Evolutionary conservation across 2,329 filamentous ascomycete genomes (phyloP).

Genomic region (Alternaria consortialis): DNA sequence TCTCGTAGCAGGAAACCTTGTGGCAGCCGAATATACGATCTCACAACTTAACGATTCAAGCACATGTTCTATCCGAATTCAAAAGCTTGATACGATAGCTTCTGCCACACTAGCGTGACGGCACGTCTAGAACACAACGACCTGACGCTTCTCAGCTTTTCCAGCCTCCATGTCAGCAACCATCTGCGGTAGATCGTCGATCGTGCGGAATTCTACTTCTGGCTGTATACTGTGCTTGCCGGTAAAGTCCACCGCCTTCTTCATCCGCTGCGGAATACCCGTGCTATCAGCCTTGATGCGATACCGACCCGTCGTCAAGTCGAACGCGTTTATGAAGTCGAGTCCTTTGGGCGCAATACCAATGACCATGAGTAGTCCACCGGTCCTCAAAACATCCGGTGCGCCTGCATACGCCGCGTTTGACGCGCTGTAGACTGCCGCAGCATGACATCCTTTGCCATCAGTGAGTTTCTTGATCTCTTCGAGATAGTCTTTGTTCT

Average conservation of each 20-base stretch:
- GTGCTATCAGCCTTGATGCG: constrained; percentile 56
- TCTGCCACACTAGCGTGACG: background rate
- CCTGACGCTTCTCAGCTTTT: constrained; percentile 49
- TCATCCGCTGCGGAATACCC: constrained; percentile 55
- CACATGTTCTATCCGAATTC: background rate
- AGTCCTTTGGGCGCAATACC: constrained; percentile 53
- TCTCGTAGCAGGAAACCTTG: background rate
- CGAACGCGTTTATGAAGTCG: constrained; percentile 50
- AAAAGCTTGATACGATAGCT: accelerated
- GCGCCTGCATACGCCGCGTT: constrained; percentile 52
- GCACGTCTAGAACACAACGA: constrained; percentile 44
- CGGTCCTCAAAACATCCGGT: constrained; percentile 48
- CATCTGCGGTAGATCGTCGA: constrained; percentile 54
- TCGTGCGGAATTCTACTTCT: constrained; percentile 50
- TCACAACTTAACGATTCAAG: too few species aligned
- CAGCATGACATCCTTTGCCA: constrained; percentile 54
- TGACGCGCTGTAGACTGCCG: constrained; percentile 54
- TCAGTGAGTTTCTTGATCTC: constrained; percentile 54
- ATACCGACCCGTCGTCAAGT: constrained; percentile 53
- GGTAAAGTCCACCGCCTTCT: constrained; percentile 56
- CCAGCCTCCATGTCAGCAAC: constrained; percentile 52
- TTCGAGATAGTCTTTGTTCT: constrained; percentile 49
- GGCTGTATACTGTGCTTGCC: constrained; percentile 55
- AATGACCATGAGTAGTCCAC: constrained; percentile 56
- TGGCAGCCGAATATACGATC: background rate